Evolutionary conservation across 1,284 basidiomycete species (phyloP), one percentile per base, ranked within the genome.

Genomic region (Coniferiporia weirii): DNA sequence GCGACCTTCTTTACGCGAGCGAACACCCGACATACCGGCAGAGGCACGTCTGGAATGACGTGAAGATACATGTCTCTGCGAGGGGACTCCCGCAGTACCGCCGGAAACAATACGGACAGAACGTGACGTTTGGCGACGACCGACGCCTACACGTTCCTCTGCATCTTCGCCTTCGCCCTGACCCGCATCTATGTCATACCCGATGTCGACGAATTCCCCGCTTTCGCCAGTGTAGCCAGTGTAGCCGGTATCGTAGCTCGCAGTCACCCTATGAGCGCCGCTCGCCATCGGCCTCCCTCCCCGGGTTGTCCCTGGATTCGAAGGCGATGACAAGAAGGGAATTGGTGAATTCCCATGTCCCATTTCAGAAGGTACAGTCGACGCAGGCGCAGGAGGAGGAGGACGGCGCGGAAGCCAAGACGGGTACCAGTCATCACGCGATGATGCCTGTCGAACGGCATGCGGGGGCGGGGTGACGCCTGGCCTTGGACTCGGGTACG

Each of bases 371-470:
- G 84, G 82, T 61, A 85, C 72, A 3, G 87, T 89, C 9, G 85
- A 88, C 3, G 79, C 80, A 3, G 89, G 89, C 12, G 81, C 82
- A 1, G 89, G 89, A 1, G 81, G 86, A 19, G 83, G 83, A 4
- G 89, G 89, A n/a, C 89, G 79, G 62, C 76, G 82, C 12, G 89
- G 89, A 3, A 91, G 82, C 89, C 89, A 91, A 32, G 85, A 84
- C 3, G 89, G 89, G 67, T 91, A 91, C 59, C 59, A 61, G 45
- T 61, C 59, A 17, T 53, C 51, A 6, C 49, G 45, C 22, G 54
- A 57, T 7, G 59, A 36, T 43, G 59, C 55, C 44, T 52, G 54
- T 8, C 59, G 54, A 27, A 53, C 45, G 50, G 52, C 45, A 44
- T 53, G 59, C 27, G 58, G 58, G 7, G 53, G 58, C 44, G 58